phyloP scores from a whole-genome alignment of 225 moss, liverwort and hornwort species.

The Rhytidiadelphus loreus region DNA sequence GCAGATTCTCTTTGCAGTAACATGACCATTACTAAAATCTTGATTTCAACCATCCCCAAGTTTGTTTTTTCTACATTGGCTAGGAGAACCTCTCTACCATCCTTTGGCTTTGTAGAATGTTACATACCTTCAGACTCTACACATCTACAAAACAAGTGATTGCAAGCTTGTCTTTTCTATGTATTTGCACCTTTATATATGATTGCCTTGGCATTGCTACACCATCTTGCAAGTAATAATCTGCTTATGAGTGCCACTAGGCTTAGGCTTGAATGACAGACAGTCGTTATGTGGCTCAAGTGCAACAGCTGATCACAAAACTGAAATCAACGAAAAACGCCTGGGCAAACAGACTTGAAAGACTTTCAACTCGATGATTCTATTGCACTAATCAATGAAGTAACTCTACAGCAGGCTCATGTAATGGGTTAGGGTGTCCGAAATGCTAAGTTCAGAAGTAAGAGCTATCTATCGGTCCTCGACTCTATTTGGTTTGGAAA shows the following conservation, averaged over 20 bases:
- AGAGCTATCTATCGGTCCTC: not conserved
- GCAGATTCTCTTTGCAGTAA: not conserved
- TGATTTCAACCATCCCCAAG: not conserved
- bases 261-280: not conserved
- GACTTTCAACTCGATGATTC: not conserved
- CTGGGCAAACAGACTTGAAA: not conserved
- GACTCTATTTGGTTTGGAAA: not conserved
- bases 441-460: not conserved
- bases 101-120: not conserved
- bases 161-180: not conserved
- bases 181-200: not conserved
- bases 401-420: not conserved
- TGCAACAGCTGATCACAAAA: not conserved
- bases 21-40: not conserved
- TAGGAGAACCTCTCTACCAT: not conserved
- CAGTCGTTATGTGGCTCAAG: not conserved
- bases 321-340: not conserved
- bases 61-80: not conserved
- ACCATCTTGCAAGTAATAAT: not conserved
- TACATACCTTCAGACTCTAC: not conserved
- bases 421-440: not conserved
- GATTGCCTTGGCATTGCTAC: not conserved
- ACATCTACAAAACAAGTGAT: not conserved
- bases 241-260: not conserved
- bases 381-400: not conserved